These are phyloP conservation scores for Crithidia thermophila DNA, from an alignment of 208 protist genomes.

Conservation along the genomic window DNA sequence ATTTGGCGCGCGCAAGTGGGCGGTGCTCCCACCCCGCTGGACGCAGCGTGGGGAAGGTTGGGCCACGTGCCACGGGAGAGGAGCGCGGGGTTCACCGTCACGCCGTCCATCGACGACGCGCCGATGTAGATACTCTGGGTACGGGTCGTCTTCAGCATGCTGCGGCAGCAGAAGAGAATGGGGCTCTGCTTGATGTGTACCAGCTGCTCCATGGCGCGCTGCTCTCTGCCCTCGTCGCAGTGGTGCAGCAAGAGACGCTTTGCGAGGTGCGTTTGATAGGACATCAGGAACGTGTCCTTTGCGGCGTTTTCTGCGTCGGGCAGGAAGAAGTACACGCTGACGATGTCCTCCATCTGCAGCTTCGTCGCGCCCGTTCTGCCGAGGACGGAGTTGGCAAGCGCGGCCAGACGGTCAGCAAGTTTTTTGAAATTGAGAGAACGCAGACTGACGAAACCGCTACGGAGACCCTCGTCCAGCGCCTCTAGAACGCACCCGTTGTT, in stretches of 20 bases:
- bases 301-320: conserved; percentile 36
- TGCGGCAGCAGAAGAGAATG: conserved; percentile 48
- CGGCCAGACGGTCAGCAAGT: conserved; percentile 33
- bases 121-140: conserved; percentile 26
- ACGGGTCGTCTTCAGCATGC: conserved; percentile 41
- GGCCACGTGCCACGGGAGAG: conserved; percentile 37
- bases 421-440: conserved; percentile 22
- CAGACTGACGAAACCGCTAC: conserved; percentile 26
- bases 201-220: conserved; percentile 35
- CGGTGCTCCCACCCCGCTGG: too few relatives aligned
- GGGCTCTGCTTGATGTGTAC: conserved; percentile 47
- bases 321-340: conserved; percentile 56
- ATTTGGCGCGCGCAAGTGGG: conserved; percentile 2
- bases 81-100: conserved; percentile 19
- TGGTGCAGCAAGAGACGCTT: conserved; percentile 35
- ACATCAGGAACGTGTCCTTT: conserved; percentile 42
- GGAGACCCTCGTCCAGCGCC: conserved; percentile 47
- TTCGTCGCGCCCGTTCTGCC: conserved; percentile 7
- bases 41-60: conserved; percentile 8
- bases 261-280: conserved; percentile 42
- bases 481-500: conserved; percentile 42
- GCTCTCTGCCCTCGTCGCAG: conserved; percentile 34
- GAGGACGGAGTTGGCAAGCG: conserved; percentile 19
- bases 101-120: conserved; percentile 4
- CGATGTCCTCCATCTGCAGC: conserved; percentile 43